Conservation (phyloP, 768 basidiomycete genomes). For the Phylloporus sp. region DNA sequence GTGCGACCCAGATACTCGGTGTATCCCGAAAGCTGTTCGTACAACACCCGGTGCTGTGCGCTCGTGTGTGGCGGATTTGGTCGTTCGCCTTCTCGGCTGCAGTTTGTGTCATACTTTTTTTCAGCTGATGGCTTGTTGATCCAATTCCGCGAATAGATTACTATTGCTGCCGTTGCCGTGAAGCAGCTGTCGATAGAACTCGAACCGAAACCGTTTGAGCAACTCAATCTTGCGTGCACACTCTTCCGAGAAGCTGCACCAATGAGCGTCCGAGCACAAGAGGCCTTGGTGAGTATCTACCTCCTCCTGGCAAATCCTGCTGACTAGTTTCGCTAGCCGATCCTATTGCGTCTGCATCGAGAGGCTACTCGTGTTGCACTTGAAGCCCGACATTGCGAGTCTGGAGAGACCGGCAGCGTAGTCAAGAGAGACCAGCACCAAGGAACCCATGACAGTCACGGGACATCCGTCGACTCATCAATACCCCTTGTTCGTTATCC, state of each 20-base stretch:
- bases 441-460: constrained; percentile 34
- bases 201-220: constrained; percentile 41
- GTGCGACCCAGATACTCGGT: constrained; percentile 45
- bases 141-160: constrained; percentile 34
- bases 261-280: constrained; percentile 47
- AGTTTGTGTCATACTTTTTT: constrained; percentile 32
- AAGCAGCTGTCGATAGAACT: constrained; percentile 41
- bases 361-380: constrained; percentile 40
- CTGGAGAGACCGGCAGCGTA: constrained; percentile 2
- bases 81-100: constrained; percentile 52
- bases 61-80: constrained; percentile 60
- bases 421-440: neutral
- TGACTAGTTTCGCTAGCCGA: constrained; percentile 32
- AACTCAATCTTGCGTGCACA: constrained; percentile 44
- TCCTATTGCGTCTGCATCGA: constrained; percentile 42
- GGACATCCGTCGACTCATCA: constrained; percentile 22
- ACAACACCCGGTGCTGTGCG: constrained; percentile 42
- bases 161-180: constrained; percentile 53
- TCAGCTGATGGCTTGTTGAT: neutral
- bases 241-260: constrained; percentile 44
- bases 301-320: neutral
- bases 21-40: constrained; percentile 39
- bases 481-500: neutral
- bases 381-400: too few relatives aligned
- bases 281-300: constrained; percentile 37